These are phyloP conservation scores for Colletotrichum eleusines DNA, from an alignment of 2,329 filamentous ascomycete genomes.

Conservation along the genomic window DNA sequence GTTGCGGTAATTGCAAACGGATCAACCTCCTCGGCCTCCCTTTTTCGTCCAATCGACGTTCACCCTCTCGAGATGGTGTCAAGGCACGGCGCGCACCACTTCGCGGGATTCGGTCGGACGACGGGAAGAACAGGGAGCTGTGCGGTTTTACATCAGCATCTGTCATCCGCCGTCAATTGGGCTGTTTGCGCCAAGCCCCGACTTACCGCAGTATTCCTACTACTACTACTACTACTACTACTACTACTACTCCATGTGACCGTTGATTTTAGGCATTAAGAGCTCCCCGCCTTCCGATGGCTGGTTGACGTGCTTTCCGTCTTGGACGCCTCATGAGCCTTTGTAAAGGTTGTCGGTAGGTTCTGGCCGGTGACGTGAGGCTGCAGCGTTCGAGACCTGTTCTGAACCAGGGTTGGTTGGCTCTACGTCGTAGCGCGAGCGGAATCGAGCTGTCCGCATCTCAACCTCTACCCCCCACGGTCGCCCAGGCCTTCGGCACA, in stretches of 20 bases:
- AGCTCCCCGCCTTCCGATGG: constrained; percentile 9
- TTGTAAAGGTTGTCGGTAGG: constrained; percentile 9
- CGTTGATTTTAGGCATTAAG: constrained; percentile 28
- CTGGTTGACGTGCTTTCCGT: constrained; percentile 23
- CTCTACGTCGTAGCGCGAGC: constrained; percentile 19
- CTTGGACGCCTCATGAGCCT: constrained; percentile 6
- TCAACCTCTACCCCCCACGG: constrained; percentile 19
- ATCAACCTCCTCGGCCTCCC: constrained; percentile 4
- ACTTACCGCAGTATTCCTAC: not conserved
- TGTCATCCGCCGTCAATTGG: constrained; percentile 21
- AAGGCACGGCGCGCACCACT: not conserved
- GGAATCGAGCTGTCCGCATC: constrained; percentile 39
- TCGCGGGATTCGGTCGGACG: not conserved
- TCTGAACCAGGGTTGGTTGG: constrained; percentile 13
- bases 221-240: no score
- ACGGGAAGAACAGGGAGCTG: not conserved
- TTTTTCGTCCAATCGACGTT: not conserved
- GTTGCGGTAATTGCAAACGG: constrained; percentile 29
- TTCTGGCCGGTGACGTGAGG: constrained; percentile 31
- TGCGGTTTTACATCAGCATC: constrained; percentile 38
- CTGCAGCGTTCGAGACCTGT: constrained; percentile 23
- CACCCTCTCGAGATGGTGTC: not conserved
- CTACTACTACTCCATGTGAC: no score
- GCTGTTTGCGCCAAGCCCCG: not conserved
- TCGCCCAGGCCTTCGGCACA: constrained; percentile 11